Conservation (phyloP, 1,284 basidiomycete genomes). For the Malassezia sympodialis region DNA sequence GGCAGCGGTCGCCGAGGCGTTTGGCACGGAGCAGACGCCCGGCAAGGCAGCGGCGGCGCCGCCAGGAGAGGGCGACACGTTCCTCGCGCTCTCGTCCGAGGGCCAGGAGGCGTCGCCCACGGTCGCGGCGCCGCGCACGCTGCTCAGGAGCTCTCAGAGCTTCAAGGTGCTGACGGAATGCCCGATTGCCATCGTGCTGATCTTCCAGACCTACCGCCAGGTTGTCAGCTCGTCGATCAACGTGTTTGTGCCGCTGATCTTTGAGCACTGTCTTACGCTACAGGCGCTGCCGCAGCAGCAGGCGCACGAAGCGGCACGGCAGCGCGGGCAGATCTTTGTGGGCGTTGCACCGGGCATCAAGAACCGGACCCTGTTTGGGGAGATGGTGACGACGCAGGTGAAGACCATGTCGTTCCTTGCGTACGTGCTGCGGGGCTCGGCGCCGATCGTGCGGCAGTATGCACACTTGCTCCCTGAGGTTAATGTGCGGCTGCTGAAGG, state of each 20-base stretch:
- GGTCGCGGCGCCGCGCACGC: conserved; percentile 20
- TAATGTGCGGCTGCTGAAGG: conserved; percentile 76
- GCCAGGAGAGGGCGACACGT: background rate
- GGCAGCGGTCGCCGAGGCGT: conserved; percentile 64
- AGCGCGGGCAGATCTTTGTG: conserved; percentile 69
- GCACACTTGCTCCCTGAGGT: conserved; percentile 71
- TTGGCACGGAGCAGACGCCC: conserved; percentile 49
- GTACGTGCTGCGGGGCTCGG: conserved; percentile 68
- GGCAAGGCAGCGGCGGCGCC: conserved; percentile 4
- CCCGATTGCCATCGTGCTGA: conserved; percentile 81
- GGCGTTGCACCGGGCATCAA: conserved; percentile 63
- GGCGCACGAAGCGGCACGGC: conserved; percentile 67
- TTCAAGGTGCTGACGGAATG: conserved; percentile 94
- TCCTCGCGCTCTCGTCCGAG: conserved; percentile 6
- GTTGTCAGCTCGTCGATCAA: conserved; percentile 62
- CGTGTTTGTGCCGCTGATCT: conserved; percentile 57
- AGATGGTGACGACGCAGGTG: conserved; percentile 84
- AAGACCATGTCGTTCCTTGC: conserved; percentile 77
- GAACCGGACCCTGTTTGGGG: conserved; percentile 70
- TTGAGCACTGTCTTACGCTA: conserved; percentile 43
- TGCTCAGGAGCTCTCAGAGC: conserved; percentile 52
- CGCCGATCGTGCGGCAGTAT: conserved; percentile 65
- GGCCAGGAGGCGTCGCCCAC: conserved; percentile 1
- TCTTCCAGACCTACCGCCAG: conserved; percentile 69
- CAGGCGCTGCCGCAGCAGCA: conserved; percentile 74